These are phyloP conservation scores for Fusarium globosum DNA, from an alignment of 2,329 filamentous ascomycete genomes.

Conservation along the genomic window DNA sequence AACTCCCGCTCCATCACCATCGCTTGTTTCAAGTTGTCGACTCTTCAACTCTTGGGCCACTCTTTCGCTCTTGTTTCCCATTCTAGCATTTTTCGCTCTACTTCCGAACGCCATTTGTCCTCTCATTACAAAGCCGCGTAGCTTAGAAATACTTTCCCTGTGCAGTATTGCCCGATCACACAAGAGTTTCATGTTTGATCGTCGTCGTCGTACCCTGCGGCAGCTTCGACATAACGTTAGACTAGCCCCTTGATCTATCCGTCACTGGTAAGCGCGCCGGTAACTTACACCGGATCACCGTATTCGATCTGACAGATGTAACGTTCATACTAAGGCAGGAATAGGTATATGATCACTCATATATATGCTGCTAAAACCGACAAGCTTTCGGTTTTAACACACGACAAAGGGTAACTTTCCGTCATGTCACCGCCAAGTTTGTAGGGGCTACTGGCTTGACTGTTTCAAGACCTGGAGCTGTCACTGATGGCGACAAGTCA, in stretches of 20 bases:
- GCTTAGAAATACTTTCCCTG: not conserved
- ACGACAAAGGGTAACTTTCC: not conserved
- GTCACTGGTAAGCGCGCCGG: slow-evolving; percentile 13
- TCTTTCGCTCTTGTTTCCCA: slow-evolving; percentile 12
- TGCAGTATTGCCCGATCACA: not conserved
- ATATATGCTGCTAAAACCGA: slow-evolving; percentile 2
- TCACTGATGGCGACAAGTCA: not conserved
- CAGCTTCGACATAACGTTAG: slow-evolving; percentile 16
- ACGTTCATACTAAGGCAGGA: slow-evolving; percentile 11
- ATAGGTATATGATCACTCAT: slow-evolving; percentile 1
- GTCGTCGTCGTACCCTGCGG: slow-evolving; percentile 6
- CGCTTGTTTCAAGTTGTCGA: slow-evolving; percentile 25
- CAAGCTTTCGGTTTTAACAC: slow-evolving; percentile 2
- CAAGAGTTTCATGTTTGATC: slow-evolving; percentile 16
- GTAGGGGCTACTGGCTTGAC: not conserved
- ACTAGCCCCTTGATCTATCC: not conserved
- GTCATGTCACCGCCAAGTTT: not conserved
- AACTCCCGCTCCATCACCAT: slow-evolving; percentile 28
- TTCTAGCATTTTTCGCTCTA: slow-evolving; percentile 1
- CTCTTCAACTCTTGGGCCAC: not conserved
- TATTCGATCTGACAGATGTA: slow-evolving; percentile 15
- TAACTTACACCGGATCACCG: slow-evolving; percentile 17
- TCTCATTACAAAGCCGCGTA: not conserved
- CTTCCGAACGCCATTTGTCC: not conserved
- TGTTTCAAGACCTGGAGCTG: not conserved